These are phyloP conservation scores for Hyparrhenia diplandra DNA, from an alignment of 176 grass and related monocot species.

Conservation along the genomic window DNA sequence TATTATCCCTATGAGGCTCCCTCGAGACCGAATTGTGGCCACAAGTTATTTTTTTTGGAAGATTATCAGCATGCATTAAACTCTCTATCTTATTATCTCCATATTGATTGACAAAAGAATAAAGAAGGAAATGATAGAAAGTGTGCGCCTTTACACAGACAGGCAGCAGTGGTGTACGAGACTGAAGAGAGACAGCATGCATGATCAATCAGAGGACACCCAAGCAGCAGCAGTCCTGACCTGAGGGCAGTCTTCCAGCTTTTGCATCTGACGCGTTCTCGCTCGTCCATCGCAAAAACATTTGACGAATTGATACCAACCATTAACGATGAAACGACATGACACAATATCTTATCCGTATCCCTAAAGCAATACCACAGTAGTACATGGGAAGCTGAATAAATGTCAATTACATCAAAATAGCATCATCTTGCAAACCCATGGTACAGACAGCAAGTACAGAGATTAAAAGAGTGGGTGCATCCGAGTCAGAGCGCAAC, in stretches of 20 bases:
- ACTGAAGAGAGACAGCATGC: not conserved
- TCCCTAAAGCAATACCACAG: not conserved
- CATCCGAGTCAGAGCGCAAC: not conserved
- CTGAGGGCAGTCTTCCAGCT: not conserved
- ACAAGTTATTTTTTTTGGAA: not conserved
- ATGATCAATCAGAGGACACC: not conserved
- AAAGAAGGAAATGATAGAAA: not conserved
- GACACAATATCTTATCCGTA: slow-evolving; percentile 11
- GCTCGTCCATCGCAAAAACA: not conserved
- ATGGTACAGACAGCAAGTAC: no score
- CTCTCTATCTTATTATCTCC: not conserved
- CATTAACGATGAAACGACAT: not conserved
- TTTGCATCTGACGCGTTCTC: not conserved
- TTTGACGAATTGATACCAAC: not conserved
- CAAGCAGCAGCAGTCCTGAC: not conserved
- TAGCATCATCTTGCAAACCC: not conserved
- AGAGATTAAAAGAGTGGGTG: no score
- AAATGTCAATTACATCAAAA: slow-evolving; percentile 30
- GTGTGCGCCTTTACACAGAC: not conserved
- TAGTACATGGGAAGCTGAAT: slow-evolving; percentile 17
- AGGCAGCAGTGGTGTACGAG: not conserved
- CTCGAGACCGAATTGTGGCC: not conserved
- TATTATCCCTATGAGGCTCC: not conserved
- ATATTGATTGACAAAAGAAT: not conserved
- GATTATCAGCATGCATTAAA: not conserved